These are phyloP conservation scores for Sambucus nigra DNA, from an alignment of 129 eudicot genomes.

Conservation along the genomic window DNA sequence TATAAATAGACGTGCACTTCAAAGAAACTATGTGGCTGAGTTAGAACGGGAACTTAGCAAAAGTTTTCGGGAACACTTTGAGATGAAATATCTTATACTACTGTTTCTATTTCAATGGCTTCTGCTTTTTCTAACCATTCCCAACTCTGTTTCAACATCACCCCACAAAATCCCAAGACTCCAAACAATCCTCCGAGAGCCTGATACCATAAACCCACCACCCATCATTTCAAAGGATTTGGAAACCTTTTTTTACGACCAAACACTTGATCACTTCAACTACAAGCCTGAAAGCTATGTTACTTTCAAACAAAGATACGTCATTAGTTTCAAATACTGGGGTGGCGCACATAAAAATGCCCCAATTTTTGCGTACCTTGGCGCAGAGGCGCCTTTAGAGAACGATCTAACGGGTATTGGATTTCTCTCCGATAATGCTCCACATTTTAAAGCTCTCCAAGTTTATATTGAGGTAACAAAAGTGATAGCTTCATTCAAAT, in stretches of 20 bases:
- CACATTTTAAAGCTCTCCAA: slow-evolving; percentile 43
- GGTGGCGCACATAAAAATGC: slow-evolving; percentile 42
- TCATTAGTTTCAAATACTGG: slow-evolving; percentile 46
- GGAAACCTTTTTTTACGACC: slow-evolving; percentile 25
- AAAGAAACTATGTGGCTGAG: too few species aligned
- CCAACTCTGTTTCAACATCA: neutral
- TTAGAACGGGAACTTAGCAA: too few species aligned
- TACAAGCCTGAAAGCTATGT: slow-evolving; percentile 48
- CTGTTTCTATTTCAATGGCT: neutral
- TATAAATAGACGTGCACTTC: too few species aligned
- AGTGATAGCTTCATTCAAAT: too few species aligned
- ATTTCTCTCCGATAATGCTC: slow-evolving; percentile 36
- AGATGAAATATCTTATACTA: too few species aligned
- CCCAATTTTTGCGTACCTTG: slow-evolving; percentile 60
- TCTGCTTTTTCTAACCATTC: neutral
- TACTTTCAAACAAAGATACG: slow-evolving; percentile 52
- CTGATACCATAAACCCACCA: neutral
- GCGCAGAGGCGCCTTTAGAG: slow-evolving; percentile 45
- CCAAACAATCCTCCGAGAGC: neutral
- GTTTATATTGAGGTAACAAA: slow-evolving; percentile 50
- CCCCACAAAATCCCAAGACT: neutral
- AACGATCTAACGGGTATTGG: slow-evolving; percentile 16
- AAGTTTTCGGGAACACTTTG: too few species aligned
- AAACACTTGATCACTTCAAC: slow-evolving; percentile 75
- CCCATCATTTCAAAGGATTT: slow-evolving; percentile 3